These are phyloP conservation scores for Zancudomyces culisetae DNA, from an alignment of 371 early-diverging fungal genomes.

Conservation along the genomic window DNA sequence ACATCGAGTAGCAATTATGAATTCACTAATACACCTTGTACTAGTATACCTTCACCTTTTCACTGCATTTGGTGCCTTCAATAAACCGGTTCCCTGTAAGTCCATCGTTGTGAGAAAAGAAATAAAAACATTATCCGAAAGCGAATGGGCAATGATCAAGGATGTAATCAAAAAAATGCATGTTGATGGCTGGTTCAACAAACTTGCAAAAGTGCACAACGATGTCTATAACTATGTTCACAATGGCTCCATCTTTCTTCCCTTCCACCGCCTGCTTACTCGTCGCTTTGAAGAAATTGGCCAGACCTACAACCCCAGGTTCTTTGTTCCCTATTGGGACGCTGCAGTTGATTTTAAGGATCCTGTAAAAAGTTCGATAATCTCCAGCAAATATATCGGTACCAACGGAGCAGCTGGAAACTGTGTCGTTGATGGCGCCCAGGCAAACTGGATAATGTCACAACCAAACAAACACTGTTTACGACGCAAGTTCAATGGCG, in stretches of 20 bases:
- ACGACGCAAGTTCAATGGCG: slow-evolving; percentile 19
- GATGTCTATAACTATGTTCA: slow-evolving; percentile 10
- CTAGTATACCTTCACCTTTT: no score
- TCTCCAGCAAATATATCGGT: slow-evolving; percentile 15
- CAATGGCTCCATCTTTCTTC: slow-evolving; percentile 14
- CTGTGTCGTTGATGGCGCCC: slow-evolving; percentile 16
- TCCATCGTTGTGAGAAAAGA: slow-evolving; percentile 18
- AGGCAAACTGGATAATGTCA: slow-evolving; percentile 14
- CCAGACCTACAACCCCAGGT: slow-evolving; percentile 10
- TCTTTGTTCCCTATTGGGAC: slow-evolving; percentile 23
- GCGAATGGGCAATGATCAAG: slow-evolving; percentile 14
- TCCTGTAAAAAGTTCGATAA: slow-evolving; percentile 16
- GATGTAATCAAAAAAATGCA: slow-evolving; percentile 13
- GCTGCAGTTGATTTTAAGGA: slow-evolving; percentile 19
- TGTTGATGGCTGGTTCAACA: slow-evolving; percentile 13
- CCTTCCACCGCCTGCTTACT: slow-evolving; percentile 21
- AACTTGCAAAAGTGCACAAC: slow-evolving; percentile 12
- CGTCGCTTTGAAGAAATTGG: slow-evolving; percentile 18
- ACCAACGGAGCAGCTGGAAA: slow-evolving; percentile 14
- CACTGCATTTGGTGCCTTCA: no score
- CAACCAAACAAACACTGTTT: slow-evolving; percentile 23
- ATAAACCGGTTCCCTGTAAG: no score
- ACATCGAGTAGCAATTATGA: no score
- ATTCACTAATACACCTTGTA: no score
- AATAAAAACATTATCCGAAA: slow-evolving; percentile 17